Evolutionary conservation across 352 stramenopile species (phyloP).

Genomic region (Phytopythium aichiense): DNA sequence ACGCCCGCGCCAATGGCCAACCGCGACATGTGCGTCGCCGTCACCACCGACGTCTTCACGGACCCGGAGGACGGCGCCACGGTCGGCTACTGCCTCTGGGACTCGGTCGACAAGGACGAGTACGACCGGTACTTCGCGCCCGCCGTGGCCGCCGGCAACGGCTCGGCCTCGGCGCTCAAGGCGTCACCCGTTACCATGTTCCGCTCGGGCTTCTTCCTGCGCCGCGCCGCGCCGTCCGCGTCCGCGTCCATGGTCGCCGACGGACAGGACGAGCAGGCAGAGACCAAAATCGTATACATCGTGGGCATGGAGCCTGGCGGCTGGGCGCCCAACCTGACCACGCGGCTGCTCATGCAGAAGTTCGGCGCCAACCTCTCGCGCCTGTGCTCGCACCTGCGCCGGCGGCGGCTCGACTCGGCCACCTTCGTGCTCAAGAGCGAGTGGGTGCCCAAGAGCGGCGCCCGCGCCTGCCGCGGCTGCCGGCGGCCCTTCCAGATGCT

Average conservation of each 20-base stretch:
- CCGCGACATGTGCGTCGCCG: conserved; percentile 27
- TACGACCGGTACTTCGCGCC: conserved; percentile 21
- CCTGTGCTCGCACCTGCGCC: conserved; percentile 44
- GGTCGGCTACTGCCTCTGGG: conserved; percentile 60
- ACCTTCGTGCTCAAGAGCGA: conserved; percentile 44
- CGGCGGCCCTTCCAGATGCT: conserved; percentile 30
- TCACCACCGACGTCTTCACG: conserved; percentile 30
- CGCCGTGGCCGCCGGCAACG: neutral
- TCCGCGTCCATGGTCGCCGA: conserved; percentile 12
- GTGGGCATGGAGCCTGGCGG: conserved; percentile 37
- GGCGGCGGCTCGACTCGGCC: conserved; percentile 35
- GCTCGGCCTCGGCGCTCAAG: neutral
- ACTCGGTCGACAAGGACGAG: conserved; percentile 35
- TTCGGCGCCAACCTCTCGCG: conserved; percentile 37
- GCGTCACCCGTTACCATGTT: conserved; percentile 28
- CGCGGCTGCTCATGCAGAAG: conserved; percentile 34
- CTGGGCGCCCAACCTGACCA: conserved; percentile 25
- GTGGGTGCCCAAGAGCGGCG: conserved; percentile 29
- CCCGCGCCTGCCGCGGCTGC: conserved; percentile 32
- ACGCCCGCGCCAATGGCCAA: conserved; percentile 32
- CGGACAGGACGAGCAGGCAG: conserved; percentile 8
- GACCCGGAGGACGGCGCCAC: conserved; percentile 33
- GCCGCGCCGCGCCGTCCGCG: conserved; percentile 3
- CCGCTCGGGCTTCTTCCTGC: conserved; percentile 46
- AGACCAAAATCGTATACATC: conserved; percentile 63